Evolutionary conservation across 2,329 filamentous ascomycete species (phyloP).

Genomic region (Fusarium circinatum): DNA sequence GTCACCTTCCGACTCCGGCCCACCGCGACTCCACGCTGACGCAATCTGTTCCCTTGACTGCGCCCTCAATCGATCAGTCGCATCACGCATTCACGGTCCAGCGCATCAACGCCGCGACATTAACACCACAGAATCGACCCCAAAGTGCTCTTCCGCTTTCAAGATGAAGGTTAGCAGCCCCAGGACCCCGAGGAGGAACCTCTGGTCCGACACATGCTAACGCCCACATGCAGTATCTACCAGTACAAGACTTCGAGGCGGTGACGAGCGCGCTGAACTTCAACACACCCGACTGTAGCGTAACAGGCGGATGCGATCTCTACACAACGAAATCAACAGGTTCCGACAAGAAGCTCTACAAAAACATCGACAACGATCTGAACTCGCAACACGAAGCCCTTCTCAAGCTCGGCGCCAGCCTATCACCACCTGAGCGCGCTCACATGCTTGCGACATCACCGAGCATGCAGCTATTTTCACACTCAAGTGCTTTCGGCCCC

Average conservation of each 20-base stretch:
- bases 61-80: constrained; percentile 24
- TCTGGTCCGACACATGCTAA: constrained; percentile 29
- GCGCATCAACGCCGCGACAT: constrained; percentile 11
- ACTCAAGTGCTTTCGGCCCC: constrained; percentile 91
- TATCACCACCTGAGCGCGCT: constrained; percentile 83
- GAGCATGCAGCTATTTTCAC: constrained; percentile 69
- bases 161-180: constrained; percentile 53
- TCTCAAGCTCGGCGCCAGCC: constrained; percentile 83
- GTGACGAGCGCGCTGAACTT: constrained; percentile 95
- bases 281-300: constrained; percentile 90
- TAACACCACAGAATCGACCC: neutral
- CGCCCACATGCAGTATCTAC: constrained; percentile 76
- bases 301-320: constrained; percentile 92
- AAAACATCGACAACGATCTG: constrained; percentile 90
- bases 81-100: constrained; percentile 21
- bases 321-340: constrained; percentile 98
- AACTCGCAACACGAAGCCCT: constrained; percentile 92
- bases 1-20: constrained; percentile 33
- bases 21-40: constrained; percentile 46
- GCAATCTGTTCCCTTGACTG: constrained; percentile 41
- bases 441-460: constrained; percentile 76
- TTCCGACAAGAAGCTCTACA: constrained; percentile 96
- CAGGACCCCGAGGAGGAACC: neutral
- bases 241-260: constrained; percentile 88
- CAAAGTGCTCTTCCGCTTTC: constrained; percentile 11